phyloP scores from a whole-genome alignment of 1,284 basidiomycete genomes.

The Cutaneotrichosporon sp. region DNA sequence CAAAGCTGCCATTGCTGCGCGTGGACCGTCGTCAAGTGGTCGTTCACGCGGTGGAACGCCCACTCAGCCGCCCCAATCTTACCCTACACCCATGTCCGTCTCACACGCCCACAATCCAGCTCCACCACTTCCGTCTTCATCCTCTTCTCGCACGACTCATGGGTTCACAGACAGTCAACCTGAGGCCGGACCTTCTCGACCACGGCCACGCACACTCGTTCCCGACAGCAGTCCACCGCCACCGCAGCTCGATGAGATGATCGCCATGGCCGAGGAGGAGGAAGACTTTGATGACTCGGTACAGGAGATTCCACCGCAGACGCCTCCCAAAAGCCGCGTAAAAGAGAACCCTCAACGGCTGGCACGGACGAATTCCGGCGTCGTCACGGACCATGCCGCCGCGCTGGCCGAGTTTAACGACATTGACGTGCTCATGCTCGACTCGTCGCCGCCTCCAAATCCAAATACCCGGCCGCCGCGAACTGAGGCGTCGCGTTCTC shows the following conservation, averaged over 20 bases:
- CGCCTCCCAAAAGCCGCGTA: background rate
- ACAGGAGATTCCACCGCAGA: constrained; percentile 14
- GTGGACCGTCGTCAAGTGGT: constrained; percentile 28
- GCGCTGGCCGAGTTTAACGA: constrained; percentile 26
- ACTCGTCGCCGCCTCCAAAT: constrained; percentile 25
- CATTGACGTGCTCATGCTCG: constrained; percentile 22
- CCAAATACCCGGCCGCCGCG: constrained; percentile 5
- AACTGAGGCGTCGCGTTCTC: background rate
- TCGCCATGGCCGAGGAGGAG: constrained; percentile 28
- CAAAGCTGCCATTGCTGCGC: constrained; percentile 27
- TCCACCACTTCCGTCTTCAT: background rate
- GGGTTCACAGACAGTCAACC: background rate
- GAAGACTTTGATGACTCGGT: background rate
- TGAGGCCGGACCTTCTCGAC: constrained; percentile 11
- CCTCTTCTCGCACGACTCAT: too few relatives aligned
- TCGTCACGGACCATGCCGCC: constrained; percentile 1
- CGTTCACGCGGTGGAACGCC: constrained; percentile 1
- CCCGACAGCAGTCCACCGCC: constrained; percentile 19
- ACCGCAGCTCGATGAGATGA: constrained; percentile 25
- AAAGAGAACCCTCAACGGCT: background rate
- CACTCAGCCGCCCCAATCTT: background rate
- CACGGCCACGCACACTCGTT: background rate
- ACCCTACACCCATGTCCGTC: background rate
- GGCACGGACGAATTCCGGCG: background rate
- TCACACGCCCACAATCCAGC: background rate